phyloP scores from a whole-genome alignment of 1,139 yeast genomes.

The Geotrichum citri-aurantii region DNA sequence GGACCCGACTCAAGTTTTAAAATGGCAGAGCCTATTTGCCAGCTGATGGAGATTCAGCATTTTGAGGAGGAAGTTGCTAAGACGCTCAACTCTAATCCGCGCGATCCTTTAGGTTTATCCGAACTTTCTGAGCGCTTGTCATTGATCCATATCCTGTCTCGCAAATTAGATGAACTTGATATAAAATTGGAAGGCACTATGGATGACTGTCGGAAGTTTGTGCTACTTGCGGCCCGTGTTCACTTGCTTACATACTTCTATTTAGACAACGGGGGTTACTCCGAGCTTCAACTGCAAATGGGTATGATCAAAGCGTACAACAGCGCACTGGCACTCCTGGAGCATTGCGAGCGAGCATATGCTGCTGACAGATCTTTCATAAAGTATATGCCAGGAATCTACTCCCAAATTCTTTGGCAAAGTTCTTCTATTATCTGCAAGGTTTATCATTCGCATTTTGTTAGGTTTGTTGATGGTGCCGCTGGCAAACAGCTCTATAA shows the following conservation, averaged over 20 bases:
- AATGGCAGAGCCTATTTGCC: constrained; percentile 57
- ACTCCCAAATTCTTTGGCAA: constrained; percentile 81
- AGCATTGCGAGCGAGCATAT: constrained; percentile 39
- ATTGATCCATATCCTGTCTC: constrained; percentile 58
- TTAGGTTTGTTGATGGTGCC: constrained; percentile 24
- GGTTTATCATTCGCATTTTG: constrained; percentile 65
- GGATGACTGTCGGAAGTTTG: constrained; percentile 65
- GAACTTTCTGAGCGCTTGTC: constrained; percentile 69
- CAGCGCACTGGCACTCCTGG: constrained; percentile 30
- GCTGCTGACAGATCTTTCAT: constrained; percentile 56
- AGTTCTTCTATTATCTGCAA: constrained; percentile 80
- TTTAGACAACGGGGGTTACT: constrained; percentile 49
- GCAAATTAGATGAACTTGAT: constrained; percentile 73
- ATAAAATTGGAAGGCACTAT: constrained; percentile 40
- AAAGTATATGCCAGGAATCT: constrained; percentile 76
- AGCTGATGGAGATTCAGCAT: constrained; percentile 75
- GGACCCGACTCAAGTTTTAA: constrained; percentile 40
- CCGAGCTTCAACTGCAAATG: constrained; percentile 58
- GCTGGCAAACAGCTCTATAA: background rate
- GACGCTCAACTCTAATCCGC: constrained; percentile 66
- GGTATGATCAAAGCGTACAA: constrained; percentile 64
- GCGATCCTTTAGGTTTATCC: constrained; percentile 57
- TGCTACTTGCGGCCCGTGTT: constrained; percentile 65
- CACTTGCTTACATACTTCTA: constrained; percentile 78
- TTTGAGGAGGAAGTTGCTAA: constrained; percentile 81